A percentile compares a stretch with the other conserved stretches of the same genome.
These are phyloP conservation scores for Xerocomus minutiporus DNA, from an alignment of 1,284 basidiomycete genomes.

Conservation along the genomic window DNA sequence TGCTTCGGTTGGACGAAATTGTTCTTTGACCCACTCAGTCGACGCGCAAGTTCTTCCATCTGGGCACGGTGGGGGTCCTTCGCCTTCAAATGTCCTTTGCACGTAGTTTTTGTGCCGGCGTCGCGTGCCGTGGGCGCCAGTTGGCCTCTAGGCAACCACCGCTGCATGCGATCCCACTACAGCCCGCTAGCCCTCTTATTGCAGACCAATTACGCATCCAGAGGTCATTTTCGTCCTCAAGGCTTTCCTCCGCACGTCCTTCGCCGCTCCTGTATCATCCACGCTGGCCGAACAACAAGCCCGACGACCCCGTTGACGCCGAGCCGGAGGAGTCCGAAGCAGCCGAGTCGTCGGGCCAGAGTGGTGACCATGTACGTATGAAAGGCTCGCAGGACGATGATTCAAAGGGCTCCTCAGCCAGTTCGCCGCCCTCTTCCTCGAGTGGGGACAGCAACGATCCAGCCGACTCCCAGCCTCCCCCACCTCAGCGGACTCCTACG, in stretches of 20 bases:
- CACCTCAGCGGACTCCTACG: conserved; percentile 36
- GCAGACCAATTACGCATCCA: conserved; percentile 7
- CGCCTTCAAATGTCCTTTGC: conserved; percentile 22
- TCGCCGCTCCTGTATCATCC: conserved; percentile 25
- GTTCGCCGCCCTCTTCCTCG: conserved; percentile 27
- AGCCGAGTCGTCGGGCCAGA: conserved; percentile 13
- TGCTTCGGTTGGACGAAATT: background rate
- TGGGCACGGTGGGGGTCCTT: conserved; percentile 17
- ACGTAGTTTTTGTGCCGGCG: conserved; percentile 16
- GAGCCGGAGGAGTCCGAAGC: conserved; percentile 26
- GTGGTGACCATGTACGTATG: conserved; percentile 14
- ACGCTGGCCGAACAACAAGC: conserved; percentile 29
- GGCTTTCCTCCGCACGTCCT: conserved; percentile 13
- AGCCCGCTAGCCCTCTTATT: conserved; percentile 2
- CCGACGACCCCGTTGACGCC: conserved; percentile 18
- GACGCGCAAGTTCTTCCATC: conserved; percentile 1
- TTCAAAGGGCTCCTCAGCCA: conserved; percentile 26
- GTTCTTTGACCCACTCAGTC: conserved; percentile 3
- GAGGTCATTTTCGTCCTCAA: conserved; percentile 23
- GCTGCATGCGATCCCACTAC: conserved; percentile 13
- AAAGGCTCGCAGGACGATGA: conserved; percentile 29
- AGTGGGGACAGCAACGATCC: conserved; percentile 28
- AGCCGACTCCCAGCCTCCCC: conserved; percentile 32
- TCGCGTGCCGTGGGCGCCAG: conserved; percentile 10
- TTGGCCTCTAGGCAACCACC: conserved; percentile 8